Conservation (phyloP, 495 filamentous ascomycete genomes). For the Copromyces sp. region DNA sequence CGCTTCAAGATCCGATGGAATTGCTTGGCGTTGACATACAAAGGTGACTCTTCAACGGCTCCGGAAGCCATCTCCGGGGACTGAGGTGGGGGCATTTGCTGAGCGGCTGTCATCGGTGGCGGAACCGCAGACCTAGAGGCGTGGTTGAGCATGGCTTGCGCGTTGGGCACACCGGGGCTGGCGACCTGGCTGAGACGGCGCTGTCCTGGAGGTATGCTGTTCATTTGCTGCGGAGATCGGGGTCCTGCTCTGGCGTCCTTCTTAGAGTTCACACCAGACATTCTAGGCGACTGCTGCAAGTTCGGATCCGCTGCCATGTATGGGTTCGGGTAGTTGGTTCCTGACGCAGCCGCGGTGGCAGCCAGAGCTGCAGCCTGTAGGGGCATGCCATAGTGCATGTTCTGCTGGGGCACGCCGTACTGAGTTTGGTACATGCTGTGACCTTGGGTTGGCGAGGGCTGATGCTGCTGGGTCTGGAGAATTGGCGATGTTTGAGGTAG, state of each 20-base stretch:
- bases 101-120: slow-evolving; percentile 37
- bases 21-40: slow-evolving; percentile 98
- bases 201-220: slow-evolving; percentile 32
- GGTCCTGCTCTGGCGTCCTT: slow-evolving; percentile 47
- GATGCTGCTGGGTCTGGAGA: slow-evolving; percentile 49
- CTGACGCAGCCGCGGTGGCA: slow-evolving; percentile 57
- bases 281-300: slow-evolving; percentile 51
- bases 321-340: slow-evolving; percentile 38
- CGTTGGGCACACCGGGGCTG: slow-evolving; percentile 50
- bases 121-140: slow-evolving; percentile 30
- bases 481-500: slow-evolving; percentile 51
- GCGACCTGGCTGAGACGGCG: slow-evolving; percentile 54
- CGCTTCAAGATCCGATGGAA: slow-evolving; percentile 96
- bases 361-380: slow-evolving; percentile 62
- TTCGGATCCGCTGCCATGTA: slow-evolving; percentile 46
- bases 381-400: slow-evolving; percentile 53
- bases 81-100: slow-evolving; percentile 52
- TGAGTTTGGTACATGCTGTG: slow-evolving; percentile 50
- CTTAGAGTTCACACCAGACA: slow-evolving; percentile 38
- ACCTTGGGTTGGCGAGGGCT: slow-evolving; percentile 40
- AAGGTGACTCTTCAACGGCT: slow-evolving; percentile 77
- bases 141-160: slow-evolving; percentile 50
- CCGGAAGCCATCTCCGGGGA: slow-evolving; percentile 75
- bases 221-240: slow-evolving; percentile 53
- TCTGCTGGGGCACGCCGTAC: slow-evolving; percentile 46